phyloP scores from a whole-genome alignment of 495 filamentous ascomycete genomes.

The Penicillium bialowiezense region DNA sequence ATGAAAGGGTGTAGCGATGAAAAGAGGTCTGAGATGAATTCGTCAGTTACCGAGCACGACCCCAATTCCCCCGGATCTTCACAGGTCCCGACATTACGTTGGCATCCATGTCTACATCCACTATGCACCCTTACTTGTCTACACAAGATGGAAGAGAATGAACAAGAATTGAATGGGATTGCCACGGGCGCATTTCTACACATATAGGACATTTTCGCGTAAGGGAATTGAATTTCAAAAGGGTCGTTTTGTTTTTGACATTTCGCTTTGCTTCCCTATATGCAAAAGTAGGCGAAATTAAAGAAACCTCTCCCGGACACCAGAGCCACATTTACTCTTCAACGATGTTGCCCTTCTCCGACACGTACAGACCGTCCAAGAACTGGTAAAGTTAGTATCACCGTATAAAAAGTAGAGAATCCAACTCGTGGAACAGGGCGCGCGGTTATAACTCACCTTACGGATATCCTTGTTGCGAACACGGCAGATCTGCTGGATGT shows the following conservation, averaged over 20 bases:
- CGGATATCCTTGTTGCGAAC: conserved; percentile 99
- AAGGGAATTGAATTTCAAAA: conserved; percentile 34
- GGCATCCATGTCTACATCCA: neutral
- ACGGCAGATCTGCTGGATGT: conserved; percentile 99
- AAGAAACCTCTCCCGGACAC: conserved; percentile 44
- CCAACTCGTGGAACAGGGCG: neutral
- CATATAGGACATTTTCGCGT: conserved; percentile 22
- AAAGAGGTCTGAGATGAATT: too few relatives aligned
- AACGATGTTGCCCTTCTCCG: conserved; percentile 90
- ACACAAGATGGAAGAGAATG: neutral
- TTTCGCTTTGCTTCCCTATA: conserved; percentile 46
- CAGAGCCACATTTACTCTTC: conserved; percentile 57
- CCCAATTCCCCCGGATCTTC: neutral
- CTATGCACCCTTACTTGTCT: neutral
- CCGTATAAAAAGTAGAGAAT: conserved; percentile 19
- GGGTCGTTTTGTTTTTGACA: conserved; percentile 43
- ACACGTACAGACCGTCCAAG: conserved; percentile 99
- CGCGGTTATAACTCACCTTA: conserved; percentile 61
- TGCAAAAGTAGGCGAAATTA: conserved; percentile 45
- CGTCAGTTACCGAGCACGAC: neutral
- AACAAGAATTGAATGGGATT: neutral
- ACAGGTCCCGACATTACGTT: too few relatives aligned
- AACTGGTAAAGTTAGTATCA: conserved; percentile 62
- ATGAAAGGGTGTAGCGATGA: too few relatives aligned
- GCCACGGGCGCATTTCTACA: conserved; percentile 19